Base-by-base conservation (phyloP, 208 protist genomes). In the Wallacemonas sp. region DNA sequence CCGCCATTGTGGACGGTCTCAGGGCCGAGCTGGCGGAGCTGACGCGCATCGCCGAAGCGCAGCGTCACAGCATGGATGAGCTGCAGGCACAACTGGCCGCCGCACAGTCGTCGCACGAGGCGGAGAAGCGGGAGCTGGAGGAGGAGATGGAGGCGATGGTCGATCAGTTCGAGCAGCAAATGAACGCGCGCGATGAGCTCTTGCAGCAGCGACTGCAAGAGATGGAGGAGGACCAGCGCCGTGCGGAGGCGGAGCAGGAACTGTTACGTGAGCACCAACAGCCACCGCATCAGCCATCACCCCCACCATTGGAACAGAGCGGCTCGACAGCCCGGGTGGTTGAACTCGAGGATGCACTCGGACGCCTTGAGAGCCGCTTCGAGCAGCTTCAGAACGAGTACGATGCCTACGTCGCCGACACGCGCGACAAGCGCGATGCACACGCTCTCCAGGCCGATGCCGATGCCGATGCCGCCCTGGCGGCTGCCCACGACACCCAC, bases 311-410 rank as follows among this genome's bases (percentile, higher is more conserved):
- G 36, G 36, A 41, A 41, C 9, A 41, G 36, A 41, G 9, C 9
- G 36, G 30, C 11, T 16, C n/a, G 16, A 6, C 47, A 3, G 17
- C 6, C 16, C 57, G 57, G 11, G 11, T 71, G 14, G 43, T 19
- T 2, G 43, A 62, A 44, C 39, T 52, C 34, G 47, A 58, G 27
- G 17, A 58, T 16, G 48, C 60, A 12, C 68, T 39, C 16, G 52
- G 79, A 58, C 65, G 79, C 52, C 67, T 84, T 39, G 68, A 72
- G 36, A 43, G 56, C 24, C 78, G 78, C 41, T 83, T 78, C 48
- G 24, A 78, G 8, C 70, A 83, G 58, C 68, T 87, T n/a, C 78
- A 86, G 68, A 48, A 44, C 54, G 78, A 86, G 36, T 78, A 80
- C 70, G 68, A 78, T 47, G 71, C 72, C 32, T 73, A 75, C 23